These are phyloP conservation scores for Acanthamoeba lenticulata DNA, from an alignment of 208 protist species.

Conservation along the genomic window DNA sequence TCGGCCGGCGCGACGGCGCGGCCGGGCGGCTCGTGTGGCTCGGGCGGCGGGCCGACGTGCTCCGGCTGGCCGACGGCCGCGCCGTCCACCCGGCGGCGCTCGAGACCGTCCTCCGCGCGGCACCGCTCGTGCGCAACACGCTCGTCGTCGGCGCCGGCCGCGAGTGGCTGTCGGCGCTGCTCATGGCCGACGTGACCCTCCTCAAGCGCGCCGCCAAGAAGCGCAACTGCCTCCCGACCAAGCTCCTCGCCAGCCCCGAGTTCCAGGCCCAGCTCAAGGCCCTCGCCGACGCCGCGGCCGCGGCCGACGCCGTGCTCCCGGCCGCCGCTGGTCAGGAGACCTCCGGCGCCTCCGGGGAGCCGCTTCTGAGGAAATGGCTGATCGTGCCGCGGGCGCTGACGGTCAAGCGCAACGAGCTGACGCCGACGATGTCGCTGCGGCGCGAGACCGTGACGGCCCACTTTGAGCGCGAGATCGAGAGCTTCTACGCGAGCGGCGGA, in stretches of 20 bases:
- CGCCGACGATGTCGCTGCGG: conserved; percentile 46
- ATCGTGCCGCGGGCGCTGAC: background rate
- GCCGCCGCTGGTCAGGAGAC: background rate
- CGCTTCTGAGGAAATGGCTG: background rate
- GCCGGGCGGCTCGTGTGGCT: background rate
- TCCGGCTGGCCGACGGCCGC: background rate
- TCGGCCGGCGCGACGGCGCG: conserved; percentile 64
- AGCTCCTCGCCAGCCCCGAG: background rate
- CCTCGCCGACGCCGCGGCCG: background rate
- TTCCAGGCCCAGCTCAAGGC: background rate
- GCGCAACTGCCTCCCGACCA: background rate
- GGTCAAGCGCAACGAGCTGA: conserved; percentile 29
- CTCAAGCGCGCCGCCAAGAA: conserved; percentile 37
- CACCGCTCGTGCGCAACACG: background rate
- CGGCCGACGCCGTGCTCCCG: background rate
- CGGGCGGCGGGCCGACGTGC: background rate
- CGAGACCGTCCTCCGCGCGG: conserved; percentile 14
- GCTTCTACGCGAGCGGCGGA: no score
- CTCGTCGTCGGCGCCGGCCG: background rate
- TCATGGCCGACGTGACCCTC: conserved; percentile 18
- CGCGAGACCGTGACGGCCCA: background rate
- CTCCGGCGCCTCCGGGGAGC: background rate
- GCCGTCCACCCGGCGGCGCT: background rate
- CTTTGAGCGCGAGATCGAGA: conserved; percentile 35
- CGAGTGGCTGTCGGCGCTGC: conserved; percentile 23